Evolutionary conservation across 1,139 yeast genomes (phyloP).

Genomic region (Saccharomyces hybrid): DNA sequence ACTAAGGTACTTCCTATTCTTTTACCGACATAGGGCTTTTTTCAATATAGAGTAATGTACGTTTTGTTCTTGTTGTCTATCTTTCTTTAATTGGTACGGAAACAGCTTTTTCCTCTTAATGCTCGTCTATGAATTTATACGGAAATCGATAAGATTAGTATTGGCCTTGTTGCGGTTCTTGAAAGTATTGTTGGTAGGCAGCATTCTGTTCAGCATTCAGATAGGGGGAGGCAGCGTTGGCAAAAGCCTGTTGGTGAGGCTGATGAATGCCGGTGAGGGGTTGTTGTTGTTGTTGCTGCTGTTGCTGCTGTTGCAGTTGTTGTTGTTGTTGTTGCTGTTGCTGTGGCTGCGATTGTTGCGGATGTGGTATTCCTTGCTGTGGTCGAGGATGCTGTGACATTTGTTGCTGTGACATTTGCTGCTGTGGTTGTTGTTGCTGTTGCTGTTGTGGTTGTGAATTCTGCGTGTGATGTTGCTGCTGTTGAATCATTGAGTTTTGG

Average conservation of each 20-base stretch:
- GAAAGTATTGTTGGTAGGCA: constrained; percentile 53
- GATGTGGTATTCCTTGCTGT: constrained; percentile 14
- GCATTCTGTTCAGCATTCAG: constrained; percentile 44
- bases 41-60: not conserved
- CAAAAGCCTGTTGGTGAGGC: constrained; percentile 3
- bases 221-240: constrained; percentile 35
- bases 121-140: not conserved
- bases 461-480: constrained; percentile 9
- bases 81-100: not conserved
- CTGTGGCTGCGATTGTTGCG: constrained; percentile 12
- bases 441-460: not conserved
- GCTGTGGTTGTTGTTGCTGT: constrained; percentile 14
- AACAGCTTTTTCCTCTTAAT: not conserved
- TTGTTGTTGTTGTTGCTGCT: constrained; percentile 33
- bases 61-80: not conserved
- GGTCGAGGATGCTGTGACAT: constrained; percentile 29
- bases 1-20: not conserved
- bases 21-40: not conserved
- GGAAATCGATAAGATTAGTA: constrained; percentile 15
- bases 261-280: constrained; percentile 29
- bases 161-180: constrained; percentile 42
- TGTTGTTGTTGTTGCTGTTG: constrained; percentile 7
- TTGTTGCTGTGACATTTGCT: constrained; percentile 27
- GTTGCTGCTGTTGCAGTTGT: constrained; percentile 19
- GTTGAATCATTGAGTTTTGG: constrained; percentile 3